phyloP scores from a whole-genome alignment of 192 early-diverging fungal genomes.

The Podila epigama region DNA sequence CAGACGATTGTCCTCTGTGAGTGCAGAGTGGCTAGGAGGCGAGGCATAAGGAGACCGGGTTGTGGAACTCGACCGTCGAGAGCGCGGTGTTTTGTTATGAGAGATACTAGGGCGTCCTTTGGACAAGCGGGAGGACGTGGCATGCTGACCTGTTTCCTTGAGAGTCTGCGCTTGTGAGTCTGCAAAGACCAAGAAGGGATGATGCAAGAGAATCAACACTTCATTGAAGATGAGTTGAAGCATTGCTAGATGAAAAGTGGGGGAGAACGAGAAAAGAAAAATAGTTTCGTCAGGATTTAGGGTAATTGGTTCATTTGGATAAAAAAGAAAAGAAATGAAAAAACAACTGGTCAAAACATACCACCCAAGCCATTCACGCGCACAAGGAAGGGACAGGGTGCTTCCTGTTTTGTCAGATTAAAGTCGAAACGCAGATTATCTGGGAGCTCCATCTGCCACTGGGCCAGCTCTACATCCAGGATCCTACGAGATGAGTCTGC shows the following conservation, averaged over 20 bases:
- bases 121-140: neutral
- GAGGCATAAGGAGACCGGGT: neutral
- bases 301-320: neutral
- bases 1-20: neutral
- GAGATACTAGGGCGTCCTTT: conserved; percentile 21
- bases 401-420: conserved; percentile 21
- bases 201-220: conserved; percentile 39
- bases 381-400: conserved; percentile 19
- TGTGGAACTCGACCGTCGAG: conserved; percentile 22
- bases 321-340: neutral
- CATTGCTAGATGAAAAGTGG: conserved; percentile 17
- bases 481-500: conserved; percentile 40
- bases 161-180: conserved; percentile 17
- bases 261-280: neutral
- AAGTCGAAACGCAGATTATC: conserved; percentile 31
- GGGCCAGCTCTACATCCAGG: conserved; percentile 38
- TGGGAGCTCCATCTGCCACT: conserved; percentile 45
- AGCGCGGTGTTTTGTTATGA: conserved; percentile 14
- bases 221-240: conserved; percentile 47
- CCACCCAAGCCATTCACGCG: conserved; percentile 39
- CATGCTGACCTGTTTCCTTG: neutral
- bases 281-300: neutral
- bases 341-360: neutral
- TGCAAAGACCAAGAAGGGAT: conserved; percentile 35
- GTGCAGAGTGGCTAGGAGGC: neutral